These are phyloP conservation scores for Stellera chamaejasme DNA, from an alignment of 345 rosid species.

Conservation along the genomic window DNA sequence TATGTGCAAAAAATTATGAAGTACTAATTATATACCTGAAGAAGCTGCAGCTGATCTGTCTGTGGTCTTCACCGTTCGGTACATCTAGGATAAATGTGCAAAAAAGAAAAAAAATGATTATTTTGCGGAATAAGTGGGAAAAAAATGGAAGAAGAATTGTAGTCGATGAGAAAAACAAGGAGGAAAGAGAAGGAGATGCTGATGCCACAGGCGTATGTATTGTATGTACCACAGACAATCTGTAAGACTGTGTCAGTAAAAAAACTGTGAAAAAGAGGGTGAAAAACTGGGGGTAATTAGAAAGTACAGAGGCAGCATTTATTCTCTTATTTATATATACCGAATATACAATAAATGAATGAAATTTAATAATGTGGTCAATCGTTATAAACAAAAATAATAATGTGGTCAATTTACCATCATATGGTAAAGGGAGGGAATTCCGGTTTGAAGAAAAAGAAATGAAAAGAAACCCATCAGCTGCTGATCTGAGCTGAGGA, in stretches of 20 bases:
- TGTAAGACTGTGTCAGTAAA: constrained; percentile 28
- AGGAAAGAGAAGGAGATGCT: constrained; percentile 7
- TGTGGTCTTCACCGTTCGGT: constrained; percentile 65
- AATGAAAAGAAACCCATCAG: constrained; percentile 5
- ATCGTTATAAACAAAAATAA: neutral
- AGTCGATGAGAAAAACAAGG: constrained; percentile 12
- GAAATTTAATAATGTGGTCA: neutral
- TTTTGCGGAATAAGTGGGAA: neutral
- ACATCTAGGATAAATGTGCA: constrained; percentile 37
- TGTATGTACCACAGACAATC: constrained; percentile 13
- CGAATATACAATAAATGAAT: constrained; percentile 1
- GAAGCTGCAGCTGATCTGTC: constrained; percentile 54
- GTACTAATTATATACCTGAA: constrained; percentile 31
- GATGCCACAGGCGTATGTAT: constrained; percentile 10
- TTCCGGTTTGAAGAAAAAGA: neutral
- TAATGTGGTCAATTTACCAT: constrained; percentile 6
- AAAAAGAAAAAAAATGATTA: neutral
- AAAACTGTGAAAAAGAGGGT: constrained; percentile 10
- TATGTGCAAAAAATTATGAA: neutral
- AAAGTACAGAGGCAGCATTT: constrained; percentile 19
- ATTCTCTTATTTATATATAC: constrained; percentile 13
- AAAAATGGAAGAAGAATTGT: neutral
- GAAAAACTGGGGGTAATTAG: constrained; percentile 6
- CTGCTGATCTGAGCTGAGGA: constrained; percentile 12
- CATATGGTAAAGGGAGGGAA: constrained; percentile 12